phyloP scores from a whole-genome alignment of 345 rosid genomes.

The Eucalyptus erythrocorys region DNA sequence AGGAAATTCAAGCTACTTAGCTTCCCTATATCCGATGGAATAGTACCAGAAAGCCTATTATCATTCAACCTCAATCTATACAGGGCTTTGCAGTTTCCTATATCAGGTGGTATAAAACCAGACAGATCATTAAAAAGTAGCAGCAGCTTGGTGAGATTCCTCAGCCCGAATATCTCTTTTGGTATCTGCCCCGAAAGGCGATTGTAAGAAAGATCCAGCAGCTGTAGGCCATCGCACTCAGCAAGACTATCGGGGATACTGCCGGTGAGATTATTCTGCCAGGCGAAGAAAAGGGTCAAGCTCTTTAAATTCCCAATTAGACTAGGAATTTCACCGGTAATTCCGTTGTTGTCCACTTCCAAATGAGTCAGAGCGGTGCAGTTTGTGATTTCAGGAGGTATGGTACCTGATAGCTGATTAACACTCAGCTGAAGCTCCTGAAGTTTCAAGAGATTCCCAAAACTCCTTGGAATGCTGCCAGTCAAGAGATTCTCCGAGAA shows the following conservation, averaged over 20 bases:
- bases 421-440: constrained; percentile 84
- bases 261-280: constrained; percentile 85
- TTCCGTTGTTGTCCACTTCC: constrained; percentile 65
- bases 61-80: constrained; percentile 54
- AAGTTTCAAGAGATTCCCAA: constrained; percentile 68
- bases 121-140: constrained; percentile 71
- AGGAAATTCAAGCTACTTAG: constrained; percentile 57
- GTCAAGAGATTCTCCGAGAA: constrained; percentile 70
- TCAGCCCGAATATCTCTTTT: constrained; percentile 38
- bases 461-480: constrained; percentile 68
- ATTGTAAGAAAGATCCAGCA: constrained; percentile 88
- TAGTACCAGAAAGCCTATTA: constrained; percentile 61
- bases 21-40: constrained; percentile 70
- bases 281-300: constrained; percentile 76
- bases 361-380: constrained; percentile 60
- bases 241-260: constrained; percentile 57
- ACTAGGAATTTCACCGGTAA: constrained; percentile 72
- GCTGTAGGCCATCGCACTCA: constrained; percentile 65
- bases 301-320: constrained; percentile 48
- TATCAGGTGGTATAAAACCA: constrained; percentile 65
- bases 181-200: constrained; percentile 68
- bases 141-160: constrained; percentile 75
- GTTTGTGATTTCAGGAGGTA: constrained; percentile 62
- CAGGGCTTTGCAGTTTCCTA: constrained; percentile 71
- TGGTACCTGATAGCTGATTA: constrained; percentile 69